Evolutionary conservation across 75 land plant genomes (phyloP).

Genomic region (Picea sitchensis): DNA sequence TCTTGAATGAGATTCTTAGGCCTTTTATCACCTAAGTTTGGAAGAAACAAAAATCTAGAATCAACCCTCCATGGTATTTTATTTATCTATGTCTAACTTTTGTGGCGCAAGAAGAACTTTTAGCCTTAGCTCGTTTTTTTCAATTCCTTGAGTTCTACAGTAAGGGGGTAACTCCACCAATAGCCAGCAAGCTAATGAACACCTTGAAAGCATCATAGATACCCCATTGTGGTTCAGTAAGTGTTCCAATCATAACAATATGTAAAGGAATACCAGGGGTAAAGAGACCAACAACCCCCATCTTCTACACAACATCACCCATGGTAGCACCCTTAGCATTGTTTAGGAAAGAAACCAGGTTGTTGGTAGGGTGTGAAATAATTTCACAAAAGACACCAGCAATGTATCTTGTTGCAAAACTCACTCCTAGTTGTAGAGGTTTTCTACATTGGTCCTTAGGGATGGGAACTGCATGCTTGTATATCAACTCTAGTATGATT

Average conservation of each 20-base stretch:
- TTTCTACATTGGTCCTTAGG: conserved; percentile 79
- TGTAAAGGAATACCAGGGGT: conserved; percentile 40
- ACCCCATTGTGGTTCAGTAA: conserved; percentile 49
- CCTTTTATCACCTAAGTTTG: too few relatives aligned
- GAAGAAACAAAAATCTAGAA: too few relatives aligned
- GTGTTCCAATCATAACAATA: conserved; percentile 45
- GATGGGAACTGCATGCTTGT: conserved; percentile 62
- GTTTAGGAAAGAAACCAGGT: conserved; percentile 67
- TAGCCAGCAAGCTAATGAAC: conserved; percentile 36
- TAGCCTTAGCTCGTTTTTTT: too few relatives aligned
- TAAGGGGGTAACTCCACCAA: conserved; percentile 27
- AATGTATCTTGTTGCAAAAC: conserved; percentile 81
- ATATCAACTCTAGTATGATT: conserved; percentile 65
- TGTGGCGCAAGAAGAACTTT: too few relatives aligned
- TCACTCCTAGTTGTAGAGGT: conserved; percentile 34
- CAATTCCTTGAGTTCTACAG: background rate
- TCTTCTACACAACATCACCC: conserved; percentile 30
- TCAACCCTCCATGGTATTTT: too few relatives aligned
- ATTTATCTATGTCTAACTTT: too few relatives aligned
- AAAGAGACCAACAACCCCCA: conserved; percentile 33
- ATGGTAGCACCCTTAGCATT: conserved; percentile 35
- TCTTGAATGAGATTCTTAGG: background rate
- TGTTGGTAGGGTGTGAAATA: conserved; percentile 84
- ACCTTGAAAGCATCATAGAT: conserved; percentile 55
- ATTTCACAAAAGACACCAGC: conserved; percentile 85